These are phyloP conservation scores for Puccinia horiana DNA, from an alignment of 1,284 basidiomycete genomes.

Conservation along the genomic window DNA sequence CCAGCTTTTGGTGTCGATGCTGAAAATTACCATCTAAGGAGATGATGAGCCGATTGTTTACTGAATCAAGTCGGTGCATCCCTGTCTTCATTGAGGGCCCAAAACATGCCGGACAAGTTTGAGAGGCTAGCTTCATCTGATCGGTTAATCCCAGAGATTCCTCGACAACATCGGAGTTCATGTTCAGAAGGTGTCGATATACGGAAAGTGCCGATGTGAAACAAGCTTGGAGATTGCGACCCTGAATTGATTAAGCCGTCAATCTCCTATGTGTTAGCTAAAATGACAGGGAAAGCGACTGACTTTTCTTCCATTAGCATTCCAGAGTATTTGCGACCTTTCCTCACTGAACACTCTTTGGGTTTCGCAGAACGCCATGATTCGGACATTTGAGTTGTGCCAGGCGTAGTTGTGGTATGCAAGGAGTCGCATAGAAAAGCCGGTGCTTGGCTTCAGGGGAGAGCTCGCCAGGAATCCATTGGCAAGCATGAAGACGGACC, in stretches of 20 bases:
- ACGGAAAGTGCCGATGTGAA: background rate
- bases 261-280: too few species aligned
- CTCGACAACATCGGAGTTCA: background rate
- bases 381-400: background rate
- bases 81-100: background rate
- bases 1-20: slow-evolving; percentile 2
- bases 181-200: background rate
- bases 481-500: background rate
- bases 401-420: background rate
- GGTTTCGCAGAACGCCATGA: background rate
- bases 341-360: background rate
- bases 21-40: slow-evolving; percentile 13
- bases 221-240: background rate
- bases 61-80: background rate
- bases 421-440: slow-evolving; percentile 2
- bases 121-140: background rate
- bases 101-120: slow-evolving; percentile 9
- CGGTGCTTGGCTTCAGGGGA: background rate
- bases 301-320: background rate
- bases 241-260: background rate
- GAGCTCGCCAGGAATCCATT: background rate
- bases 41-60: background rate
- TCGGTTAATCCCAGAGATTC: background rate
- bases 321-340: background rate
- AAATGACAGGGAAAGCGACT: background rate